Percentiles rank a stretch among this genome's conserved stretches.
Conservation (phyloP, 768 basidiomycete genomes). For the Infundibulicybe gibba region DNA sequence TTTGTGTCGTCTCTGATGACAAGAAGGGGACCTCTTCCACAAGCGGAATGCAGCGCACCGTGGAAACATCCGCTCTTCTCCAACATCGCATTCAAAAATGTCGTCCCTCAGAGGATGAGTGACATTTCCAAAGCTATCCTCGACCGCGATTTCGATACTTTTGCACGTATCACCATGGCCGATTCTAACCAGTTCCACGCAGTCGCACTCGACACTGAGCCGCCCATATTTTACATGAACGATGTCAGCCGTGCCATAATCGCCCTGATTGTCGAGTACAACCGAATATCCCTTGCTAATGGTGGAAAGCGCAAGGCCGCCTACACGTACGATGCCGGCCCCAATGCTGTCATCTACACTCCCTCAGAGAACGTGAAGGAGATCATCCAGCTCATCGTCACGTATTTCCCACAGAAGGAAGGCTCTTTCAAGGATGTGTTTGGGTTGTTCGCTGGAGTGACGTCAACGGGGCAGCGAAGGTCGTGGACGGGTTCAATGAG, state of each 20-base stretch:
- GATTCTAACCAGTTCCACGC: constrained; percentile 99
- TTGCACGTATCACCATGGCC: constrained; percentile 91
- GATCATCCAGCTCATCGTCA: constrained; percentile 71
- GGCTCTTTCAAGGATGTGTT: constrained; percentile 73
- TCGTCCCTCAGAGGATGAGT: constrained; percentile 92
- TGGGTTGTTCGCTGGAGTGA: constrained; percentile 46
- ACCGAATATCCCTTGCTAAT: constrained; percentile 64
- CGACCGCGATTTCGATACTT: constrained; percentile 78
- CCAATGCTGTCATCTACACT: constrained; percentile 97
- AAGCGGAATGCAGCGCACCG: constrained; percentile 96
- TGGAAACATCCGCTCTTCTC: constrained; percentile 85
- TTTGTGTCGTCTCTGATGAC: constrained; percentile 93
- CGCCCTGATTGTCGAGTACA: constrained; percentile 86
- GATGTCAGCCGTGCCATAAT: constrained; percentile 96
- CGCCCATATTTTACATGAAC: constrained; percentile 99
- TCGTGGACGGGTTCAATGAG: constrained; percentile 73
- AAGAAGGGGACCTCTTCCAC: constrained; percentile 97
- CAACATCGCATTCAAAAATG: constrained; percentile 81
- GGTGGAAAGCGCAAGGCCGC: constrained; percentile 73
- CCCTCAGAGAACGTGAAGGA: constrained; percentile 71
- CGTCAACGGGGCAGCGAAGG: constrained; percentile 38
- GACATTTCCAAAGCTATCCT: constrained; percentile 79
- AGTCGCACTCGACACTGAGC: constrained; percentile 92
- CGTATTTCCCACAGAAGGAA: constrained; percentile 85
- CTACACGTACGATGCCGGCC: constrained; percentile 99